Conservation (phyloP, 768 basidiomycete species). For the Amanita exitialis region DNA sequence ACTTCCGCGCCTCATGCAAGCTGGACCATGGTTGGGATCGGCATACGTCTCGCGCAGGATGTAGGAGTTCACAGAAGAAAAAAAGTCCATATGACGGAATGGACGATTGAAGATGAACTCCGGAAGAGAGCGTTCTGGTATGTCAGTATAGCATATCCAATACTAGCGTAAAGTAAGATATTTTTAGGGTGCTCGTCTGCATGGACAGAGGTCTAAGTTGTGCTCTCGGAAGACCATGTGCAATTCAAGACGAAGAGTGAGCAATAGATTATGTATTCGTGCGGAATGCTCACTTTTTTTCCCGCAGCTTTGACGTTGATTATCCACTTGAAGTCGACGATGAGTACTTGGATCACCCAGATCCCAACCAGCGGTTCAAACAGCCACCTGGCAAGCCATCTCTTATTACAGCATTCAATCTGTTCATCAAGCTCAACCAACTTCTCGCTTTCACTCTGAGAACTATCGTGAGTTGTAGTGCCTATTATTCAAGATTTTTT, state of each 20-base stretch:
- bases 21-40: constrained; percentile 66
- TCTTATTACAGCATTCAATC: constrained; percentile 42
- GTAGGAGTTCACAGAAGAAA: constrained; percentile 59
- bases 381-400: constrained; percentile 62
- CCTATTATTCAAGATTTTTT: neutral
- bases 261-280: constrained; percentile 13
- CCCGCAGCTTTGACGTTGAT: constrained; percentile 62
- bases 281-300: neutral
- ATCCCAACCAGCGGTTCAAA: constrained; percentile 50
- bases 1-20: constrained; percentile 51
- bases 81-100: constrained; percentile 20
- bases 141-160: neutral
- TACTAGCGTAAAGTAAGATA: neutral
- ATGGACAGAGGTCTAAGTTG: constrained; percentile 44
- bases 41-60: constrained; percentile 68
- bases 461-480: constrained; percentile 42
- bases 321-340: constrained; percentile 57
- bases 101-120: constrained; percentile 54
- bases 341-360: constrained; percentile 63
- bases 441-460: constrained; percentile 55
- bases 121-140: constrained; percentile 69
- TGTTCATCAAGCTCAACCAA: constrained; percentile 47
- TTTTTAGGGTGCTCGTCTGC: constrained; percentile 41
- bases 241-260: constrained; percentile 74
- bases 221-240: constrained; percentile 62